A percentile compares a stretch with the other conserved stretches of the same genome.
Evolutionary conservation across 106 monocot genomes (phyloP).

Genomic region (Platanthera guangdongensis): DNA sequence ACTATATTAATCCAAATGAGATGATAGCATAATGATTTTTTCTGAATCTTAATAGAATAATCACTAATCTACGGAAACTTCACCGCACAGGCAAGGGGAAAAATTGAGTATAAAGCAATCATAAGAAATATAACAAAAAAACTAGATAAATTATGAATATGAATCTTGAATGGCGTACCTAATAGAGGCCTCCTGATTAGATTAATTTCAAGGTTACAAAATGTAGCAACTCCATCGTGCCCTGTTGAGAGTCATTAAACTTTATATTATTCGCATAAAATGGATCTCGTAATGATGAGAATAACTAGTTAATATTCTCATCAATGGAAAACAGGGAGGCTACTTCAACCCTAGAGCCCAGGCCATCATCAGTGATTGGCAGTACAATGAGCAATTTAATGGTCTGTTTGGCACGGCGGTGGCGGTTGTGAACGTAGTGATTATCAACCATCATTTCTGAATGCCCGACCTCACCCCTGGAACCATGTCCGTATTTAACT

Average conservation of each 20-base stretch:
- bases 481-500: too few species aligned
- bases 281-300: not conserved
- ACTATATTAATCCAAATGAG: too few species aligned
- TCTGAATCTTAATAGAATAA: not conserved
- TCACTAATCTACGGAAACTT: not conserved
- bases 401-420: too few species aligned
- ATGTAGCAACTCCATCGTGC: conserved; percentile 36
- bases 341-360: conserved; percentile 1
- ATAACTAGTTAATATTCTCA: not conserved
- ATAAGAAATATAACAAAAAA: not conserved
- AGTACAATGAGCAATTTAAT: not conserved
- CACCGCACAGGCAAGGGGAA: not conserved
- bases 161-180: not conserved
- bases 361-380: not conserved
- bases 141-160: not conserved
- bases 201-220: conserved; percentile 22
- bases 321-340: not conserved
- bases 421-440: too few species aligned
- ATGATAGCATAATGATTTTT: not conserved
- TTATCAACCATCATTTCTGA: too few species aligned
- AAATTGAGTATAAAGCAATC: not conserved
- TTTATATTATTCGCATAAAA: not conserved
- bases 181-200: not conserved
- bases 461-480: too few species aligned
- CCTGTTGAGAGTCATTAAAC: conserved; percentile 17